Evolutionary conservation across 495 filamentous ascomycete genomes (phyloP), one percentile per base, ranked within the genome.

Genomic region (Thermochaetoides thermophila): DNA sequence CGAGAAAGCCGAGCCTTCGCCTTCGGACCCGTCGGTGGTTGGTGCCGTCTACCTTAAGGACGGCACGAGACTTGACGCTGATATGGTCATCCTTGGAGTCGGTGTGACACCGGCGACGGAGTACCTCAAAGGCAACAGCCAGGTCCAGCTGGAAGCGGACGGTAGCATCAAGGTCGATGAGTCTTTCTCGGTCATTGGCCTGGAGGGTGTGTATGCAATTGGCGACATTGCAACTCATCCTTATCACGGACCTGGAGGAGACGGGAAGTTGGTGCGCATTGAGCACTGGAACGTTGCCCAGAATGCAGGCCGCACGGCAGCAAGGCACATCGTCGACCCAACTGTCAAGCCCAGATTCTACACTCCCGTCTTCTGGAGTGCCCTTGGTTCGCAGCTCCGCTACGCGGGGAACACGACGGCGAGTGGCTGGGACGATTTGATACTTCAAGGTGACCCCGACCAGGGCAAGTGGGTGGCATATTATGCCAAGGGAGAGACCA

Each of bases 271-370:
- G 17, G 70, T 62, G 4, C 61, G 83, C 35, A 93, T 94, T 54
- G 91, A 97, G 62, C 89, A 97, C 53, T 97, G 86, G 87, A 85
- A 95, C 53, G 89, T 97, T 2, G 89, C 89, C 3, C 89, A 96
- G 56, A 95, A 95, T 43, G 60, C 78, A 4, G 89, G 89, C 4
- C 78, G 87, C 12, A 61, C 64, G 15, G 89, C 75, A 5, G 89
- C 82, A 4, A 57, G 61, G 34, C 66, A 79, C 38, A 94, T 97
- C 36, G 63, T 69, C 22, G 68, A 76, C 37, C 68, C 74, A 18
- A 52, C 58, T 42, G 44, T 66, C 9, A 61, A 58, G 44, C 66
- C 77, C 0, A 76, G 83, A 39, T 59, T 65, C 2, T 97, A 95
- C 59, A 83, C 84, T 16, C 89, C 89, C 0, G 68, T 97, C 19